Conservation (phyloP, 805 yeast genomes). For the Ogataea angusta region DNA sequence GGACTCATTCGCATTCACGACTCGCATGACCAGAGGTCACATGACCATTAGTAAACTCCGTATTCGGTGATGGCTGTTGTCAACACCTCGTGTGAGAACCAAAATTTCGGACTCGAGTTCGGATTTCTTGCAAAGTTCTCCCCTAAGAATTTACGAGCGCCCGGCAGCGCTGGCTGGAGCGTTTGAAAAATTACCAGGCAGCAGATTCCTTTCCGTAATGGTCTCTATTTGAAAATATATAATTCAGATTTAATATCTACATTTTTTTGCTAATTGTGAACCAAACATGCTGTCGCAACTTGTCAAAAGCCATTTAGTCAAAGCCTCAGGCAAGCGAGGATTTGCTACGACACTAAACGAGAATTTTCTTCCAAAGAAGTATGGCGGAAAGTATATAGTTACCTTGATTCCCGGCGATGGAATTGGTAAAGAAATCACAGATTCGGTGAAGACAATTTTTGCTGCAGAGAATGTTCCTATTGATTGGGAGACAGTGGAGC, state of each 20-base stretch:
- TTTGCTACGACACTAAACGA: conserved; percentile 32
- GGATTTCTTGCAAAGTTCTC: conserved; percentile 6
- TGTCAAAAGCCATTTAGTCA: conserved; percentile 18
- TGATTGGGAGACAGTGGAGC: conserved; percentile 85
- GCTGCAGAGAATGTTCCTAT: conserved; percentile 84
- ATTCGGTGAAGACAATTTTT: conserved; percentile 88
- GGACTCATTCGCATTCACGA: too few species aligned
- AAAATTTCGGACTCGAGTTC: conserved; percentile 20
- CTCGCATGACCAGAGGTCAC: neutral
- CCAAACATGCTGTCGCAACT: conserved; percentile 26
- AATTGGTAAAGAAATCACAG: conserved; percentile 93
- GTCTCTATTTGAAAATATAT: neutral
- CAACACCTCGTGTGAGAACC: conserved; percentile 2
- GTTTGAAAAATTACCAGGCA: neutral
- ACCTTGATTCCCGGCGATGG: conserved; percentile 98
- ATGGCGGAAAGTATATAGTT: conserved; percentile 92
- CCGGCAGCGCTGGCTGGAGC: conserved; percentile 1
- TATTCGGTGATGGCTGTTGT: conserved; percentile 13
- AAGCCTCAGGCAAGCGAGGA: conserved; percentile 23
- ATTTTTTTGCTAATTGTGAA: neutral
- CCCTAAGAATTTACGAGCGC: neutral
- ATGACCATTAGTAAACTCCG: conserved; percentile 3
- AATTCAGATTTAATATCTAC: neutral
- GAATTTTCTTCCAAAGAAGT: conserved; percentile 69
- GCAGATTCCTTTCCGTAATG: neutral